Evolutionary conservation across 2,329 filamentous ascomycete species (phyloP).

Genomic region (Calonectria leucothoes): DNA sequence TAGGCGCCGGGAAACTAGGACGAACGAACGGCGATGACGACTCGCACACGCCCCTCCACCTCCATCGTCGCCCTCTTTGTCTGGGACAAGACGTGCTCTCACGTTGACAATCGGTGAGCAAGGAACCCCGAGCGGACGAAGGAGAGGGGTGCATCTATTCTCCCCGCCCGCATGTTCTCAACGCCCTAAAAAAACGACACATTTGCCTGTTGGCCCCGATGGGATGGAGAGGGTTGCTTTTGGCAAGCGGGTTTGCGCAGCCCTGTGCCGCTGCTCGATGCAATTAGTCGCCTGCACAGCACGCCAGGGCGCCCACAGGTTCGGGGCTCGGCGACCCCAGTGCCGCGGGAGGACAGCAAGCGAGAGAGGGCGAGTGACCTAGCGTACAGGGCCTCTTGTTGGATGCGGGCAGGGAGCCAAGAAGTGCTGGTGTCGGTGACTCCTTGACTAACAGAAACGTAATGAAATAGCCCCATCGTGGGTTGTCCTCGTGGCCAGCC

Average conservation of each 20-base stretch:
- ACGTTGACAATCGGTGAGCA: conserved; percentile 7
- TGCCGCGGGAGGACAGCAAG: not conserved
- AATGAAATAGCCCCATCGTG: conserved; percentile 26
- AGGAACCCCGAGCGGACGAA: not conserved
- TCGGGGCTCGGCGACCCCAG: conserved; percentile 12
- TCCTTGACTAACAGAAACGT: conserved; percentile 33
- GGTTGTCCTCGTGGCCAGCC: conserved; percentile 24
- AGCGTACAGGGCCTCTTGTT: not conserved
- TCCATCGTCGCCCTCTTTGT: not conserved
- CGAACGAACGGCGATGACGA: conserved; percentile 1
- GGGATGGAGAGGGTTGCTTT: not conserved
- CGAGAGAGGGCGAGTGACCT: not conserved
- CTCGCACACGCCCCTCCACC: conserved; percentile 4
- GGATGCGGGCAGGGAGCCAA: not conserved
- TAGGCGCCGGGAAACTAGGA: conserved; percentile 10
- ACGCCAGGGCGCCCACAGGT: not conserved
- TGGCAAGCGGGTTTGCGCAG: not conserved
- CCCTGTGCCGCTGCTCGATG: not conserved
- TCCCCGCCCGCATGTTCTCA: not conserved
- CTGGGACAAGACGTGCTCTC: not conserved
- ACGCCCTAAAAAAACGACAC: not conserved
- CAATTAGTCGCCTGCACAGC: not conserved
- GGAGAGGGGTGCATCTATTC: not conserved
- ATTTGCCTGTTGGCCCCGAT: not conserved
- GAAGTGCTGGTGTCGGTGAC: conserved; percentile 14